Conservation (phyloP, 2,329 filamentous ascomycete genomes). For the Emmonsiellopsis sp. region DNA sequence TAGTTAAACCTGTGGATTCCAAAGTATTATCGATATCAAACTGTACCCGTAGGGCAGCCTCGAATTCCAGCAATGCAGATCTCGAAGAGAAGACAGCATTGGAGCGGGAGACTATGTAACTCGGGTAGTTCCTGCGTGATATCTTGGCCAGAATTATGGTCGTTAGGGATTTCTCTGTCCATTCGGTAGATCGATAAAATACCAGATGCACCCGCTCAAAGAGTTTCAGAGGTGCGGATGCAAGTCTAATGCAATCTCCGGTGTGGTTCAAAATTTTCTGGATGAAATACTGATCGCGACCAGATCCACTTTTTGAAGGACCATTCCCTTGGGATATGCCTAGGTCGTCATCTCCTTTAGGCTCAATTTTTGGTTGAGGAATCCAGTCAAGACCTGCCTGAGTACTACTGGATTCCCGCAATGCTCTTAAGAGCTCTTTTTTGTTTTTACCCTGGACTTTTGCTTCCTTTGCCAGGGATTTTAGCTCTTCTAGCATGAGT, state of each 20-base stretch:
- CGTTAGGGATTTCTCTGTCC: slow-evolving; percentile 94
- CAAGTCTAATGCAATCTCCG: slow-evolving; percentile 76
- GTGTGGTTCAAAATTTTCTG: slow-evolving; percentile 67
- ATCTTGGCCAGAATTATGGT: slow-evolving; percentile 92
- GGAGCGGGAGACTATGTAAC: slow-evolving; percentile 83
- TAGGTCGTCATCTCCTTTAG: slow-evolving; percentile 44
- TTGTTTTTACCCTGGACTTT: slow-evolving; percentile 87
- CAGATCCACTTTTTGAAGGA: slow-evolving; percentile 38
- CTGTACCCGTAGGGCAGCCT: slow-evolving; percentile 73
- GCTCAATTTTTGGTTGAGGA: slow-evolving; percentile 56
- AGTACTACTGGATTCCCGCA: slow-evolving; percentile 62
- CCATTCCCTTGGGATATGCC: slow-evolving; percentile 20
- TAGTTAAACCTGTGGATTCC: slow-evolving; percentile 65
- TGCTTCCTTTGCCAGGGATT: slow-evolving; percentile 70
- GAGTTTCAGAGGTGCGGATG: slow-evolving; percentile 60
- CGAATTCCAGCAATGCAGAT: slow-evolving; percentile 71
- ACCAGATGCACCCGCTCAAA: slow-evolving; percentile 94
- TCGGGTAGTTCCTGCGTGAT: slow-evolving; percentile 74
- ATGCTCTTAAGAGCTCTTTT: slow-evolving; percentile 61
- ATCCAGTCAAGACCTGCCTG: slow-evolving; percentile 67
- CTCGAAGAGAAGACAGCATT: slow-evolving; percentile 80
- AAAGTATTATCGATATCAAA: slow-evolving; percentile 71
- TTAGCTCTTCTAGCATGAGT: slow-evolving; percentile 80
- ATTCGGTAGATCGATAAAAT: slow-evolving; percentile 91
- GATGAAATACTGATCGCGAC: slow-evolving; percentile 65